Base-by-base conservation (phyloP, 2,329 filamentous ascomycete species). In the Dryadomyces quercus-mongolicae region DNA sequence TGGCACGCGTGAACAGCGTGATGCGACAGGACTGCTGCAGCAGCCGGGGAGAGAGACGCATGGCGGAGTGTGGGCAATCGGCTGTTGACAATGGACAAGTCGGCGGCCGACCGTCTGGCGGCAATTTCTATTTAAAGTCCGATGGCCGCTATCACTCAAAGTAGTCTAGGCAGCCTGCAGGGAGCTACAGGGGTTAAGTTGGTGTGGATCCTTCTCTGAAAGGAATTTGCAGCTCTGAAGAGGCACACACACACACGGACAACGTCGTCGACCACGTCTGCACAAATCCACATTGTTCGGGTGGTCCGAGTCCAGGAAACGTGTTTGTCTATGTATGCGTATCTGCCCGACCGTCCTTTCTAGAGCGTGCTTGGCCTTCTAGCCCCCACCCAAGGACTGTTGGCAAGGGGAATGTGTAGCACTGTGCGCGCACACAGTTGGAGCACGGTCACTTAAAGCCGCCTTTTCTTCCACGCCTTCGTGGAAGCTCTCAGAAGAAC, bases 1-100 rank as follows among this genome's bases (percentile, higher is more conserved):
- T 82, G 40, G 80, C 72, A 45, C 87, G 79, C 2, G 83, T 88
- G 67, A 91, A 91, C 36, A 91, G 73, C 0, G 87, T 91, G 62
- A 91, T 83, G 56, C 84, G 77, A 64, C 76, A 81, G 34, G 76
- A 68, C 57, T 75, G 62, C 57, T 74, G 76, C 44, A 80, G 62
- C 4, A 82, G 68, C 51, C 73, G 71, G 44, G 62, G 59, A 1
- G 80, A 76, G 40, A 71, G 64, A 56, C 71, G 74, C 81, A 84
- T 84, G 43, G 38, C 49, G 8, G 25, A 16, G 18, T 31, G 25
- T 31, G 45, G 31, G 45, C n/a, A n/a, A n/a, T n/a, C n/a, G n/a
- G n/a, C n/a, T n/a, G n/a, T n/a, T n/a, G n/a, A n/a, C n/a, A n/a
- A n/a, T n/a, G n/a, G n/a, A n/a, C n/a, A n/a, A n/a, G 9, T 21